Evolutionary conservation across 2,329 filamentous ascomycete species (phyloP), one percentile per base, ranked within the genome.

Genomic region (Didymella glomerata): DNA sequence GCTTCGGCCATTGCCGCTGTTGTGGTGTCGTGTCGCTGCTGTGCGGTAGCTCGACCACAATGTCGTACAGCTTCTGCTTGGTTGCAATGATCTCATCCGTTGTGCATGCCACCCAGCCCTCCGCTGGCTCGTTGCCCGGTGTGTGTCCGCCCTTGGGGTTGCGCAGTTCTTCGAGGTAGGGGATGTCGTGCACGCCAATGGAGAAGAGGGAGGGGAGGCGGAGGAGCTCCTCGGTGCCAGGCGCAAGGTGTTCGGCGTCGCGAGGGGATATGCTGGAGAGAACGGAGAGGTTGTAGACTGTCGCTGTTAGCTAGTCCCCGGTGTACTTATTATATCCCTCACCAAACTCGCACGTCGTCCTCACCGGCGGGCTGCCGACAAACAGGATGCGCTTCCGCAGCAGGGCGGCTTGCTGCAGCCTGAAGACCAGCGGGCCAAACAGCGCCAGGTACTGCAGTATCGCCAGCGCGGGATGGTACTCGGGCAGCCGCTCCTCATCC

Each of bases 281-380:
- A 53, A 98, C 85, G n/a, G 94, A 97, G 50, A 98, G 86, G 75
- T 95, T 88, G 79, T 98, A 99, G 62, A 98, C 95, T 94, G 63
- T 18, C 22, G 7, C 28, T 14, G 34, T 61, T 24, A 63, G 69
- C 49, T 22, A 47, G 18, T 6, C 10, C 36, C 16, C 11, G 2
- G 22, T 42, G 38, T 4, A 36, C 13, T 20, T 2, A 3, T 40
- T n/a, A 10, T 5, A 8, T 14, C 14, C 32, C 79, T 38, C 82
- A 97, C 93, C 93, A 83, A 93, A 96, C 77, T 97, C 92, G 80
- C 94, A 98, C 53, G 88, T 86, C 68, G 88, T 83, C 74, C 93
- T 89, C 22, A 99, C 92, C 0, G 95, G 95, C 11, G 93, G 89
- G 75, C 93, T 88, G 18, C 90, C 90, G 25, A 95, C 89, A 61